Base-by-base conservation (phyloP, 345 rosid genomes). In the Trapa incisa region DNA sequence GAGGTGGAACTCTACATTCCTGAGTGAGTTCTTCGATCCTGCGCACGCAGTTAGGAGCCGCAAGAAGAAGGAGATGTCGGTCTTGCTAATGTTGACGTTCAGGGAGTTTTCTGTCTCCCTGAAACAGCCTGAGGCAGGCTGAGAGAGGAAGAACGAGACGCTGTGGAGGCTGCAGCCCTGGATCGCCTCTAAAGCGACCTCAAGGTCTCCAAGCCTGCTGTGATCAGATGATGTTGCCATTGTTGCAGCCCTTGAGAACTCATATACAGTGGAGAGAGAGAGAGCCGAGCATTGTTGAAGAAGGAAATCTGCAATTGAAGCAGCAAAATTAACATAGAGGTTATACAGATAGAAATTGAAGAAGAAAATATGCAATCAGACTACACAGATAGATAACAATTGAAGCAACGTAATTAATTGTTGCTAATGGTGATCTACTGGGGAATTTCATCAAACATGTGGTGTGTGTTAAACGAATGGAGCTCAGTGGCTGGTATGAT, bases 1-100 rank as follows among this genome's bases (percentile, higher is more conserved):
- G 45, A 78, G 74, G 69, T 81, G 81, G 71, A 93, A 90, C 83
- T 83, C 97, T 70, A 87, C 58, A 81, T 81, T 84, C 58, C 77
- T 78, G 43, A 88, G 71, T 61, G 89, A 75, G 73, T 71, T 80
- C 61, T 70, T 58, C 53, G 90, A 68, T 8, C 86, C 81, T 22
- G 82, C 78, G 5, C 88, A 68, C 36, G 81, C 83, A 37, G 80
- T 74, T 47, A 93, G 78, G 73, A 90, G 80, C 66, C 75, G 78
- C 66, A 85, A 77, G 70, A 88, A 85, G 70, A 43, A 69, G 22
- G 75, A 60, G 69, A 75, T 64, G 72, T 52, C 69, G 72, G 74
- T 82, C 58, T 70, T 69, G 65, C 83, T 71, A 70, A 93, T 82
- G 75, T 85, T 77, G 32, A 93, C 78, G 73, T 70, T 85, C 71